Conservation (phyloP, 139 green algal species). For the Chlamydomonas urium region DNA sequence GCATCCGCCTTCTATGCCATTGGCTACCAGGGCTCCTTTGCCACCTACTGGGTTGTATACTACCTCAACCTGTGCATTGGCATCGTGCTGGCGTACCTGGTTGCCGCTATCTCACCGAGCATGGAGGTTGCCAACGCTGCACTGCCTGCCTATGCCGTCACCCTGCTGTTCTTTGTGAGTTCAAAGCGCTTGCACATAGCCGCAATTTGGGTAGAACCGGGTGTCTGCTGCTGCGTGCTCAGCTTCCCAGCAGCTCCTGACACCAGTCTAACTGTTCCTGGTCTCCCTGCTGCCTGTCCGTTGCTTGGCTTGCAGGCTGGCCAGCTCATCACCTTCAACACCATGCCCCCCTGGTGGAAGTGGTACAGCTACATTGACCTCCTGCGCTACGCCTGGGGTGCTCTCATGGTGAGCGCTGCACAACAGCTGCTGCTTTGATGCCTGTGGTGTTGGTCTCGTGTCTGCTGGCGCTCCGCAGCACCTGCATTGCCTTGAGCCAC, state of each 20-base stretch:
- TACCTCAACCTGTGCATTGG: constrained; percentile 37
- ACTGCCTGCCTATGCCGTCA: constrained; percentile 37
- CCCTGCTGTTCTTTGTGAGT: constrained; percentile 59
- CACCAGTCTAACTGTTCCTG: too few species aligned
- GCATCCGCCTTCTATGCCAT: background rate
- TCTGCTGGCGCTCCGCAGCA: too few species aligned
- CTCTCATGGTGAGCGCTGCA: too few species aligned
- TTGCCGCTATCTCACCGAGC: constrained; percentile 65
- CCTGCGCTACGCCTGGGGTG: constrained; percentile 47
- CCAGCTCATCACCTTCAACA: constrained; percentile 39
- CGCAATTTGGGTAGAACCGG: too few species aligned
- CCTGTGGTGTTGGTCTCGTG: too few species aligned
- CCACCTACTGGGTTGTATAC: constrained; percentile 53
- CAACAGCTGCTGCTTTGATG: too few species aligned
- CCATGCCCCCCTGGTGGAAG: constrained; percentile 55
- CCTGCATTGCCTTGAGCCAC: too few species aligned
- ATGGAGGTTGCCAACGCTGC: constrained; percentile 76
- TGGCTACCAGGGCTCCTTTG: constrained; percentile 23
- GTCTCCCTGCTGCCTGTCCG: too few species aligned
- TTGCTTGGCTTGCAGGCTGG: background rate
- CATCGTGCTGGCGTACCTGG: constrained; percentile 59
- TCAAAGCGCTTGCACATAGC: too few species aligned
- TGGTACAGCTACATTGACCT: constrained; percentile 42
- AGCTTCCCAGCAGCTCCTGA: too few species aligned
- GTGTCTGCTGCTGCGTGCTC: too few species aligned